Evolutionary conservation across 306 rosid genomes (phyloP), one percentile per base, ranked within the genome.

Genomic region (Begonia loranthoides): DNA sequence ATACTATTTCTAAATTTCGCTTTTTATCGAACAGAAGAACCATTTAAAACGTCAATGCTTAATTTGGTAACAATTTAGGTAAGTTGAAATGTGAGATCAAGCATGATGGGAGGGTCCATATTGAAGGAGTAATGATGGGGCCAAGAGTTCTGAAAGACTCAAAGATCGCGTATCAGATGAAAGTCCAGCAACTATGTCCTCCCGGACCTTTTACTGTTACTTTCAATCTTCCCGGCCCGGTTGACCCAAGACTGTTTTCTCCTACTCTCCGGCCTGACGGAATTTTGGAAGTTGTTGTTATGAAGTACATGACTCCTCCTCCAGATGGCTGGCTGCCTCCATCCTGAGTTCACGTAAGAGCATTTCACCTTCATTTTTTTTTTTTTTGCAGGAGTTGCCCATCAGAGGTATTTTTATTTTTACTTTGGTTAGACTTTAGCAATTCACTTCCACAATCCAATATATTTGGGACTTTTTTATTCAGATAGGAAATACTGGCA

Each of bases 151-250:
- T 62, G 41, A 61, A 50, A 15, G 75, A 69, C 44, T 63, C 73
- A 5, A 41, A 73, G 41, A 56, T 64, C 2, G 56, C 50, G 51
- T 73, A 53, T 49, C 72, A 54, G 44, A 70, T 64, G 76, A 73
- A 58, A 66, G 76, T 60, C 58, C 83, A 77, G 69, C 79, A 77
- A 51, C 64, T 77, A 19, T 73, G 79, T 51, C 70, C 68, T 0
- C 66, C 84, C 0, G 84, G 80, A 51, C 68, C 80, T 17, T 74
- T 78, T 38, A 41, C 73, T 45, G 54, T 78, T 47, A 70, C 80
- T 44, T 74, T 78, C 47, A 61, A 39, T 15, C 77, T 74, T 10
- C 84, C 84, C 6, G 84, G 84, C 57, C 75, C 84, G 6, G 77
- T 78, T 6, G 80, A 78, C 54, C 74, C 84, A 6, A 72, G 84